Evolutionary conservation across 805 yeast species (phyloP).

Genomic region (Alloascoidea hylecoeti): DNA sequence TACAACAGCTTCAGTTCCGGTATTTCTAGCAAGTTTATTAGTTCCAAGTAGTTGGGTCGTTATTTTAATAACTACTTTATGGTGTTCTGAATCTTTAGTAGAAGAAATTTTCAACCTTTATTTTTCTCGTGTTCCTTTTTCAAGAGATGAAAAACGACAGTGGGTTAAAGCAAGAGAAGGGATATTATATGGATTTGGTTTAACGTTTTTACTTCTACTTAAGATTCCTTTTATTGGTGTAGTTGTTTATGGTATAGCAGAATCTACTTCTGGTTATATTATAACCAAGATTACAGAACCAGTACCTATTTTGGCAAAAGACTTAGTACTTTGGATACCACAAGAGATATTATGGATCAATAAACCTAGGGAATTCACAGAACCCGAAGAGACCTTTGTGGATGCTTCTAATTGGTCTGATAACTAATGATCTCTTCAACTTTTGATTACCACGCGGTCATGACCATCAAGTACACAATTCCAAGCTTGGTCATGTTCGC

Average conservation of each 20-base stretch:
- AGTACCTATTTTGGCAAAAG: conserved; percentile 7
- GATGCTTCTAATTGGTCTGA: no score
- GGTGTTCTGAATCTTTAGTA: conserved; percentile 21
- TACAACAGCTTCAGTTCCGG: conserved; percentile 23
- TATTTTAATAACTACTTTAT: conserved; percentile 16
- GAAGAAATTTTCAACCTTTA: conserved; percentile 25
- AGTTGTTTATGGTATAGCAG: conserved; percentile 24
- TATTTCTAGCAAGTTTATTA: conserved; percentile 20
- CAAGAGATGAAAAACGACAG: conserved; percentile 20
- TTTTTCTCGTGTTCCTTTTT: conserved; percentile 22
- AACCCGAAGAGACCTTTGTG: no score
- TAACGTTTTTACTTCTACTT: conserved; percentile 20
- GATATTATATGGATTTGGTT: conserved; percentile 26
- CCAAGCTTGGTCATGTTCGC: no score
- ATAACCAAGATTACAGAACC: conserved; percentile 27
- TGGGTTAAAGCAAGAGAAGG: conserved; percentile 31
- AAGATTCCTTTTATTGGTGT: conserved; percentile 21
- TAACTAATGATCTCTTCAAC: no score
- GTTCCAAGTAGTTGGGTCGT: not conserved
- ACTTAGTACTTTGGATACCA: not conserved
- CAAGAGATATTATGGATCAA: not conserved
- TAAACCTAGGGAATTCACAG: not conserved
- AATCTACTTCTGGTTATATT: conserved; percentile 25
- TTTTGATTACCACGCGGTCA: no score
- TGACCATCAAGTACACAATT: no score